Conservation (phyloP, 2,329 filamentous ascomycete genomes). For the Cercospora citrullina region DNA sequence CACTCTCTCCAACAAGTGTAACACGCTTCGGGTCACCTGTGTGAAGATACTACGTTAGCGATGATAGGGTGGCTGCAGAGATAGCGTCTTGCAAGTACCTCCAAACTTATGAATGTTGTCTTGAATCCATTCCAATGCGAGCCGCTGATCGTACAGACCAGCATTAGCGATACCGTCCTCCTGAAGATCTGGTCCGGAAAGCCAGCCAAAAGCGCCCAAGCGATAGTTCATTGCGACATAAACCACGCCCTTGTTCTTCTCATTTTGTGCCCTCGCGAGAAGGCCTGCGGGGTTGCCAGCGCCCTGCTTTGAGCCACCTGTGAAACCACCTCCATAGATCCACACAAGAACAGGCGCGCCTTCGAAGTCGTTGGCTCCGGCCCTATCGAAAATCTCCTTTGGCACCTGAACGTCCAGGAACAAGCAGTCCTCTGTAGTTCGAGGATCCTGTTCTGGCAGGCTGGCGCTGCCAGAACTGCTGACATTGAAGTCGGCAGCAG, state of each 20-base stretch:
- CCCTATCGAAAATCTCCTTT: conserved; percentile 35
- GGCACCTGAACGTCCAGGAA: conserved; percentile 45
- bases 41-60: background rate
- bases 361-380: conserved; percentile 5
- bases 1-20: conserved; percentile 52
- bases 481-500: background rate
- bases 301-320: conserved; percentile 41
- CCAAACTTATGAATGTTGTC: conserved; percentile 50
- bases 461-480: background rate
- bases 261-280: conserved; percentile 43
- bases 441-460: conserved; percentile 30
- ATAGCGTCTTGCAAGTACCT: conserved; percentile 43
- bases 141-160: conserved; percentile 55
- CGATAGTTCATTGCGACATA: conserved; percentile 53
- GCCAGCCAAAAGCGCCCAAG: conserved; percentile 52
- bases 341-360: conserved; percentile 43
- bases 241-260: conserved; percentile 44
- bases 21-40: conserved; percentile 50
- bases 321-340: conserved; percentile 55
- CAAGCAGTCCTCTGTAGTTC: conserved; percentile 42
- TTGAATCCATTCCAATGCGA: conserved; percentile 59
- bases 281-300: conserved; percentile 39
- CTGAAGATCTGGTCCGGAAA: conserved; percentile 48
- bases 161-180: conserved; percentile 49
- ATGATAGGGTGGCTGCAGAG: conserved; percentile 1